phyloP scores from a whole-genome alignment of 2,329 filamentous ascomycete genomes.

The Cladophialophora exuberans region DNA sequence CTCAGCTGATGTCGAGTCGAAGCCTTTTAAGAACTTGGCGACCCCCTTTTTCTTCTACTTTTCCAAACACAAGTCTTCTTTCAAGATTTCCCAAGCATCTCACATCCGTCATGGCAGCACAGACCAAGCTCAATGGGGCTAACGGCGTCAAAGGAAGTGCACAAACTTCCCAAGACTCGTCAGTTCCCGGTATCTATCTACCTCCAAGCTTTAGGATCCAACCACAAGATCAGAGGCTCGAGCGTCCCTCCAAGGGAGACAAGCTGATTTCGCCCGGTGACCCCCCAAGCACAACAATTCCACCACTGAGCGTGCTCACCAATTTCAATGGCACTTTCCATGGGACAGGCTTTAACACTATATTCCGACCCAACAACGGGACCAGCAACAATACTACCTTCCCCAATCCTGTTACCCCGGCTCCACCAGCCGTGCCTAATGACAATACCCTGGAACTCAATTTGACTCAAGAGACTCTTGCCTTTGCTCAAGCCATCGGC shows the following conservation, averaged over 20 bases:
- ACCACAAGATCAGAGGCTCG: not conserved
- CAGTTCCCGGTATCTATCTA: not conserved
- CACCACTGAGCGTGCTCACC: not conserved
- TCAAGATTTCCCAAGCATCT: too few species aligned
- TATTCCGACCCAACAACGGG: not conserved
- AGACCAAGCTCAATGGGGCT: not conserved
- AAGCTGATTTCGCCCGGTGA: not conserved
- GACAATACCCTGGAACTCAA: conserved; percentile 1
- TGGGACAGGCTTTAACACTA: not conserved
- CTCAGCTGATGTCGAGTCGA: not conserved
- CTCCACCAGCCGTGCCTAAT: not conserved
- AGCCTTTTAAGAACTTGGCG: not conserved
- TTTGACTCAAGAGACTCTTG: not conserved
- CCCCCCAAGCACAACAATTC: not conserved
- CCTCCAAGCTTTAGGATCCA: not conserved
- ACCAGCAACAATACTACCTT: not conserved
- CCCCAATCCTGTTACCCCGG: not conserved
- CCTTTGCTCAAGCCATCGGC: not conserved
- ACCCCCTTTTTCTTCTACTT: not conserved
- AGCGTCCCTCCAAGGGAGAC: not conserved
- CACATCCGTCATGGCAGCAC: not conserved
- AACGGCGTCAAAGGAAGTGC: not conserved
- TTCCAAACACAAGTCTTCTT: not conserved
- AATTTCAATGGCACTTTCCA: not conserved
- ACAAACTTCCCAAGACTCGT: not conserved